Base-by-base conservation (phyloP, 2,329 filamentous ascomycete genomes). In the Ascochyta pisi region DNA sequence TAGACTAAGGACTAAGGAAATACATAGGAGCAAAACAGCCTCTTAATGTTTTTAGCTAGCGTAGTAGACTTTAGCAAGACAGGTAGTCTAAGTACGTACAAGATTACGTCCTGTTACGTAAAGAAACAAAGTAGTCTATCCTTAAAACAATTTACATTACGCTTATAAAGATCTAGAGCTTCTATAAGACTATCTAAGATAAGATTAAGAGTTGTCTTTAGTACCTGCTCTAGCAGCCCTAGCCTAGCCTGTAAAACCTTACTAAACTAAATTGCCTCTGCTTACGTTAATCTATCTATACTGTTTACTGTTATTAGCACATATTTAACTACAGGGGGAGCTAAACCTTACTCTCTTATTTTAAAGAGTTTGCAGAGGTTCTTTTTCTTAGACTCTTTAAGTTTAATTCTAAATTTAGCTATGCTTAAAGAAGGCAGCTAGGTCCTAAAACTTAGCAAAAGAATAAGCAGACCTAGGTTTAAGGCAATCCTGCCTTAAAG, bases 151-250 rank as follows among this genome's bases (percentile, higher is more conserved):
- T 31, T 31, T 10, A 31, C 29, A 31, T 31, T 10, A 31, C 29
- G 29, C 29, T 31, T 13, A 31, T 31, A 13, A 31, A 31, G 29
- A 31, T 31, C 29, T 13, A 31, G 29, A 31, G 29, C 29, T 31
- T 31, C 33, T 24, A 27, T 38, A 15, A 38, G 45, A 34, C 46
- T 49, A 40, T 49, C 31, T 19, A 15, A 49, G 34, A 49, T 40
- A 5, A 49, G 46, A 31, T 23, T 16, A 22, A 49, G 23, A 15
- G 23, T 34, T 9, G 23, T 40, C 24, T 49, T 49, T 13, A 23
- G 34, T 31, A 49, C 27, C 19, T 26, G 23, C 13, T 49, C n/a
- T 24, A 40, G 37, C 37, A 40, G 37, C 37, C 37, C 37, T 15
- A 12, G n/a, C 19, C 37, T 40, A 40, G 37, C 37, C 37, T 40